A percentile compares a stretch with the other conserved stretches of the same genome.
phyloP scores from a whole-genome alignment of 148 eudicot genomes.

The Fagopyrum esculentum region DNA sequence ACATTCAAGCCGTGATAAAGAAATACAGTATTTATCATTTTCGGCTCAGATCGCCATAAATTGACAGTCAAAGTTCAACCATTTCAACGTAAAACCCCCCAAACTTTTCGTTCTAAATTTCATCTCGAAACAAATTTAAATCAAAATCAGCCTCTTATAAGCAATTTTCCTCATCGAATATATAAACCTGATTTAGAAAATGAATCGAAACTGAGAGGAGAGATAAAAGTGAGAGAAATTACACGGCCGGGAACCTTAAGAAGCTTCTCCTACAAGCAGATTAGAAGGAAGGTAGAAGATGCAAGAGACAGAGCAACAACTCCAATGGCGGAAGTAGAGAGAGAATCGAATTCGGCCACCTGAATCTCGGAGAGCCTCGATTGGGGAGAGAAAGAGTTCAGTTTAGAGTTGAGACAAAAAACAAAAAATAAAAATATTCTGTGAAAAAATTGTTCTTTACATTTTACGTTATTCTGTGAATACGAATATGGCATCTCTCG shows the following conservation, averaged over 20 bases:
- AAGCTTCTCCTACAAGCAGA: neutral
- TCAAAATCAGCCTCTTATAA: neutral
- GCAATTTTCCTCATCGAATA: neutral
- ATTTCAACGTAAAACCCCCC: neutral
- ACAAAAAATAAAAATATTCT: neutral
- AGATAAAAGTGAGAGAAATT: neutral
- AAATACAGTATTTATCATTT: constrained; percentile 6
- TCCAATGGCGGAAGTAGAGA: constrained; percentile 11
- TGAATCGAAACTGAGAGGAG: neutral
- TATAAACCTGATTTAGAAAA: constrained; percentile 3
- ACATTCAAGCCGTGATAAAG: neutral
- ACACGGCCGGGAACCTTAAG: neutral
- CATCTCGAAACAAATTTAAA: neutral
- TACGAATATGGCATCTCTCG: neutral
- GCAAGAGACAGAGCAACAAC: neutral
- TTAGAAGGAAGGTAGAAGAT: neutral
- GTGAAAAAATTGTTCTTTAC: neutral
- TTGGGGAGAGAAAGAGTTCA: constrained; percentile 12
- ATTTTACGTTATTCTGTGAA: neutral
- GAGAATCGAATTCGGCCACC: neutral
- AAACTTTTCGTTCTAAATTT: neutral
- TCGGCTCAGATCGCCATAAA: neutral
- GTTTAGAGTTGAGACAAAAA: neutral
- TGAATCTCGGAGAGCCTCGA: constrained; percentile 9
- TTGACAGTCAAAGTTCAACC: neutral